Evolutionary conservation across 306 rosid genomes (phyloP).

Genomic region (Nissolia schottii): DNA sequence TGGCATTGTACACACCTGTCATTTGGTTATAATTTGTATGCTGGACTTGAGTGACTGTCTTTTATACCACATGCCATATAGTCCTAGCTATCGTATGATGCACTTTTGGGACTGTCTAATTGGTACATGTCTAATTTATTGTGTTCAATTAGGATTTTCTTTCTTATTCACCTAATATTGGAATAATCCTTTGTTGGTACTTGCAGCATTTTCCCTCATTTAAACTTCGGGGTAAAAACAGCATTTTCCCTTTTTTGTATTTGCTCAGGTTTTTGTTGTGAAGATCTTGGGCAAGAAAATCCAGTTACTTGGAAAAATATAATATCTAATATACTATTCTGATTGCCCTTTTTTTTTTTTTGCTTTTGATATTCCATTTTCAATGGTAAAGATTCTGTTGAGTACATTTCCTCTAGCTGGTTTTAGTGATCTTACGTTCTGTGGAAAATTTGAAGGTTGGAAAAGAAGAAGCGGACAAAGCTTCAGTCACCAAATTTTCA

Average conservation of each 20-base stretch:
- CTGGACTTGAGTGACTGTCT: not conserved
- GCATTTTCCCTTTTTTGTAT: not conserved
- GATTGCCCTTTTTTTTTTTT: not conserved
- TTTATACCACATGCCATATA: not conserved
- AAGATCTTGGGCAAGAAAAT: not conserved
- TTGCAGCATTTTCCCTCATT: not conserved
- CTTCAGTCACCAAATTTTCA: conserved; percentile 97
- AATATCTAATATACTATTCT: not conserved
- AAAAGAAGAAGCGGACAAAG: conserved; percentile 65
- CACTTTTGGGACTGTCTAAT: not conserved
- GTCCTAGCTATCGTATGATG: not conserved
- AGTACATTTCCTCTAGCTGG: conserved; percentile 10
- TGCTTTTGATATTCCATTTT: not conserved
- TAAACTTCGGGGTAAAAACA: not conserved
- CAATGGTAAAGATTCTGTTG: not conserved
- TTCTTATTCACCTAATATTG: not conserved
- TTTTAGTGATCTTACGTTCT: conserved; percentile 7
- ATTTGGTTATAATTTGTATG: not conserved
- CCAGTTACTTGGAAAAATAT: not conserved
- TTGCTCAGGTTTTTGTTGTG: not conserved
- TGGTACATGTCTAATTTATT: not conserved
- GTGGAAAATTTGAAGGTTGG: conserved; percentile 43
- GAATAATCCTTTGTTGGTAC: not conserved
- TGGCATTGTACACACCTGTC: not conserved
- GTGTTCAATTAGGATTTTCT: not conserved